Evolutionary conservation across 768 basidiomycete genomes (phyloP).

Genomic region (Leccinum variicolor): DNA sequence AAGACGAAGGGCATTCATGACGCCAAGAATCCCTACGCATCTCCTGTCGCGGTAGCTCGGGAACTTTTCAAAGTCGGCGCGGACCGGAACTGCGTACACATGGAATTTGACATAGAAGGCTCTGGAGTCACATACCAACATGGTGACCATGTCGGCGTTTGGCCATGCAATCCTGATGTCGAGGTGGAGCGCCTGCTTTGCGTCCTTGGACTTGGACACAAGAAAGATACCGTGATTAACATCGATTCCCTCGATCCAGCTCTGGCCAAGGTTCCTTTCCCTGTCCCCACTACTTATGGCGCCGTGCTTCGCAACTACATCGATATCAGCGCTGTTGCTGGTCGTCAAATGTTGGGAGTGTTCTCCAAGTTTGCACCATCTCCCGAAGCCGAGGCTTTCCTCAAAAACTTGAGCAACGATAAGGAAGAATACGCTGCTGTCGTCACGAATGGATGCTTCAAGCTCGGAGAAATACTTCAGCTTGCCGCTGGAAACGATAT

Average conservation of each 20-base stretch:
- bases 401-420: constrained; percentile 77
- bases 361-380: constrained; percentile 87
- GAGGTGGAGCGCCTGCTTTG: constrained; percentile 89
- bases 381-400: constrained; percentile 66
- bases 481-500: constrained; percentile 82
- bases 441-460: constrained; percentile 79
- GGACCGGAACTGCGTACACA: constrained; percentile 90
- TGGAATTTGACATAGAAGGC: constrained; percentile 91
- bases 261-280: constrained; percentile 98
- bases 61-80: constrained; percentile 78
- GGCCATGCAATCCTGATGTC: constrained; percentile 91
- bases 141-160: constrained; percentile 96
- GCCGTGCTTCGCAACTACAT: constrained; percentile 96
- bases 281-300: constrained; percentile 91
- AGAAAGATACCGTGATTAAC: constrained; percentile 79
- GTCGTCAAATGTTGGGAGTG: constrained; percentile 88
- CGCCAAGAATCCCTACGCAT: constrained; percentile 94
- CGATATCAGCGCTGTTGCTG: constrained; percentile 92
- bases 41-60: constrained; percentile 70
- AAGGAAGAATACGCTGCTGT: constrained; percentile 84
- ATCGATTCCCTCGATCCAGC: constrained; percentile 98
- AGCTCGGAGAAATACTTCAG: constrained; percentile 90
- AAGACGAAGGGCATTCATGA: constrained; percentile 96
- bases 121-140: constrained; percentile 99
- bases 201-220: constrained; percentile 78